These are phyloP conservation scores for Marsdenia floribunda DNA, from an alignment of 257 asterid genomes.

Conservation along the genomic window DNA sequence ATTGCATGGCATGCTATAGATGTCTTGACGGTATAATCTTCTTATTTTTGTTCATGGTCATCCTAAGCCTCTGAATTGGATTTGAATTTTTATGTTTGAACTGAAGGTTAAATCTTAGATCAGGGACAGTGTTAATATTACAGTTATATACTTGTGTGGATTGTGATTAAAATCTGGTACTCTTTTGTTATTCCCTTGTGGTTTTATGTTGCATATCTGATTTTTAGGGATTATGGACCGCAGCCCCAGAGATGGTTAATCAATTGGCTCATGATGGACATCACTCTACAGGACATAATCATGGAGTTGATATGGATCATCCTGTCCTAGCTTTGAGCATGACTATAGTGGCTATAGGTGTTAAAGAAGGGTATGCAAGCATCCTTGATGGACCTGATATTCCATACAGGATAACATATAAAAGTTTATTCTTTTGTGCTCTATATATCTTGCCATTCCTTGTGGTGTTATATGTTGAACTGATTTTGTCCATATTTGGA, in stretches of 20 bases:
- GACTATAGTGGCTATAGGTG: constrained; percentile 69
- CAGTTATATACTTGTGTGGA: not conserved
- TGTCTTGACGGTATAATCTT: constrained; percentile 46
- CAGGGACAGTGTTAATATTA: not conserved
- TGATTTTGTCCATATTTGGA: not conserved
- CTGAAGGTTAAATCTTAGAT: constrained; percentile 1
- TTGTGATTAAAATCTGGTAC: not conserved
- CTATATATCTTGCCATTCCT: not conserved
- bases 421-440: not conserved
- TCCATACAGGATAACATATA: not conserved
- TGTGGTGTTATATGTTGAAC: not conserved
- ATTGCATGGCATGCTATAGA: constrained; percentile 95
- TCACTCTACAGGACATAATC: constrained; percentile 58
- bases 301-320: constrained; percentile 87
- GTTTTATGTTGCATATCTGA: not conserved
- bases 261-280: constrained; percentile 47
- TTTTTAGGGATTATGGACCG: constrained; percentile 53
- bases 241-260: constrained; percentile 61
- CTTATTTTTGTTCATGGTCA: constrained; percentile 9
- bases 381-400: not conserved
- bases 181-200: not conserved
- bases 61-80: not conserved
- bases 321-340: constrained; percentile 82
- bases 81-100: not conserved
- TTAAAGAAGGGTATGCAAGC: constrained; percentile 81